Evolutionary conservation across 225 moss, liverwort and hornwort species (phyloP).

Genomic region (Lunularia cruciata): DNA sequence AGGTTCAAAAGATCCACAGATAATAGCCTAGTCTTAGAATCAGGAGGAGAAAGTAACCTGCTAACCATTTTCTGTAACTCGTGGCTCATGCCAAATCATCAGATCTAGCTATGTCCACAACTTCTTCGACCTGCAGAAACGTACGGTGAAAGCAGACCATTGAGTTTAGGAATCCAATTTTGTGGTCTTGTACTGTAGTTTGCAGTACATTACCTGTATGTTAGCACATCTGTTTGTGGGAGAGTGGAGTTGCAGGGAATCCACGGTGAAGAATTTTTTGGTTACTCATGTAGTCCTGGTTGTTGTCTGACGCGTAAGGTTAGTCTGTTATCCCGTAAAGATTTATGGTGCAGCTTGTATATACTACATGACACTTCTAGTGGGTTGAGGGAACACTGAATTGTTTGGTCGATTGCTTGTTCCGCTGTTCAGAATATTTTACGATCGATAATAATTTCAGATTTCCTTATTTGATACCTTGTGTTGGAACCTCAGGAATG

Average conservation of each 20-base stretch:
- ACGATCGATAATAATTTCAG: too few species aligned
- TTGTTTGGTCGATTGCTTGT: too few species aligned
- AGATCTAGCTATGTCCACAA: slow-evolving; percentile 2
- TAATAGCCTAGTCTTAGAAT: slow-evolving; percentile 12
- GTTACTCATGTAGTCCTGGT: slow-evolving; percentile 5
- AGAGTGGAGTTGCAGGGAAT: slow-evolving; percentile 9
- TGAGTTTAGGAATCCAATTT: slow-evolving; percentile 8
- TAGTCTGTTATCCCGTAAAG: background rate
- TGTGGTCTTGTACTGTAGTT: slow-evolving; percentile 5
- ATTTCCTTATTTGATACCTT: too few species aligned
- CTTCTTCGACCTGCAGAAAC: slow-evolving; percentile 9
- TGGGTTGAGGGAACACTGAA: background rate
- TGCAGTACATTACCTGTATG: background rate
- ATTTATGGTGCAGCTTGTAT: slow-evolving; percentile 14
- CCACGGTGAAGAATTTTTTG: slow-evolving; percentile 6
- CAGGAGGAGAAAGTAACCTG: slow-evolving; percentile 13
- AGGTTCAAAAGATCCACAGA: background rate
- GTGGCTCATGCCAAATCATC: slow-evolving; percentile 20
- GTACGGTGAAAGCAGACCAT: background rate
- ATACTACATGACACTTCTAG: slow-evolving; percentile 9
- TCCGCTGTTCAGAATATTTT: too few species aligned
- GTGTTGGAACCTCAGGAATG: too few species aligned
- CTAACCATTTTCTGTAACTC: slow-evolving; percentile 3
- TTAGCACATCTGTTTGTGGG: background rate
- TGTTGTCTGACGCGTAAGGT: background rate